Percentiles rank a stretch among this genome's conserved stretches.
phyloP scores from a whole-genome alignment of 805 yeast species.

The Metschnikowia bowlesiae region DNA sequence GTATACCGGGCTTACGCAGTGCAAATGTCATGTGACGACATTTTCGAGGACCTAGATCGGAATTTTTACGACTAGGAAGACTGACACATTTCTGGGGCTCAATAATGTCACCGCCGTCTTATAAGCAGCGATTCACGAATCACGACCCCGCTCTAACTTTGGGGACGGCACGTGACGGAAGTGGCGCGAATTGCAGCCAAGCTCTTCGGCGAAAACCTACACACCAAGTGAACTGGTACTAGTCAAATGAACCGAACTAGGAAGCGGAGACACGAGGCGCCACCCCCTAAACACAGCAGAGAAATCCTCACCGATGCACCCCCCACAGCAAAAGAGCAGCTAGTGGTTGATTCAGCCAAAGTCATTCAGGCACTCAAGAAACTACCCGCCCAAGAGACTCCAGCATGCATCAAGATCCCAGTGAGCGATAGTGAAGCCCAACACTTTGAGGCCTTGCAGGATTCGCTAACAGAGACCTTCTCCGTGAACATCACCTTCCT shows the following conservation, averaged over 20 bases:
- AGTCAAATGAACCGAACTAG: neutral
- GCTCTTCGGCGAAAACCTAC: neutral
- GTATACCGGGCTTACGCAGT: no score
- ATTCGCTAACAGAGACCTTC: slow-evolving; percentile 15
- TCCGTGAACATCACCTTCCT: neutral
- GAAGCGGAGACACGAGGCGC: slow-evolving; percentile 7
- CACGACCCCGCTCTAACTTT: no score
- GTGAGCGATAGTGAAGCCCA: slow-evolving; percentile 25
- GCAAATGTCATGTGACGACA: no score
- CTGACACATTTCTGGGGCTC: no score
- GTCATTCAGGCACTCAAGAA: slow-evolving; percentile 23
- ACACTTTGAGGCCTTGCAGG: slow-evolving; percentile 18
- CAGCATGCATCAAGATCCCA: slow-evolving; percentile 17
- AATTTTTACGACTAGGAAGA: no score
- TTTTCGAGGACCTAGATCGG: no score
- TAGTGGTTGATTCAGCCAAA: slow-evolving; percentile 22
- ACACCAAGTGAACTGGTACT: neutral
- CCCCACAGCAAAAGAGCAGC: neutral
- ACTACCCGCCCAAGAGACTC: slow-evolving; percentile 8
- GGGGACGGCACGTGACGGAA: neutral
- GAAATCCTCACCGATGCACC: neutral
- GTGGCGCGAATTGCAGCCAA: slow-evolving; percentile 1
- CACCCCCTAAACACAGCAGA: neutral
- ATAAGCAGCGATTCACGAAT: no score
- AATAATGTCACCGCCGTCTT: no score